A percentile compares a stretch with the other conserved stretches of the same genome.
These are phyloP conservation scores for Tolypocladium pustulatum DNA, from an alignment of 2,329 filamentous ascomycete genomes.

Conservation along the genomic window DNA sequence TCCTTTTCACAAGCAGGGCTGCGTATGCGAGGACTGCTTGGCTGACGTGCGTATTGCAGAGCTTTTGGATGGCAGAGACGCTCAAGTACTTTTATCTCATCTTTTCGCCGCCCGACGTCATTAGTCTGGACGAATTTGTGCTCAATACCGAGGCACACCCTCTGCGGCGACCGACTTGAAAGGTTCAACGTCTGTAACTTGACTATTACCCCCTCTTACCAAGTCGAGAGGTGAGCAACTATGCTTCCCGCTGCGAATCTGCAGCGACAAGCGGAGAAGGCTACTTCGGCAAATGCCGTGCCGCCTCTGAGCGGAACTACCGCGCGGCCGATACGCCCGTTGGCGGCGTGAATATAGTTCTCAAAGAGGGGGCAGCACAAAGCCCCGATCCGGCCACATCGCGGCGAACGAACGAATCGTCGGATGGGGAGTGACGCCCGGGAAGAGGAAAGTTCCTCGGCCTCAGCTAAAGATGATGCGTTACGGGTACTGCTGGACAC, in stretches of 20 bases:
- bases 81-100: conserved; percentile 68
- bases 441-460: too few species aligned
- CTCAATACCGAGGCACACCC: conserved; percentile 37
- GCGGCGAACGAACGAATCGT: not conserved
- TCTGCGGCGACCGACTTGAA: conserved; percentile 2
- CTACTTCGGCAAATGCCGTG: not conserved
- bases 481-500: not conserved
- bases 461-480: not conserved
- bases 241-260: not conserved
- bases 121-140: conserved; percentile 60
- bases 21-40: not conserved
- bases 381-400: not conserved
- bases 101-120: conserved; percentile 52
- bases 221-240: not conserved
- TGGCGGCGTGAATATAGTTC: not conserved
- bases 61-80: conserved; percentile 64
- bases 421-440: not conserved
- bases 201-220: not conserved
- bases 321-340: not conserved
- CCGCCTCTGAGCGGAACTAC: not conserved
- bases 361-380: not conserved
- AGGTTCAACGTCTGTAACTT: not conserved
- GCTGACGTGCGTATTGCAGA: conserved; percentile 29
- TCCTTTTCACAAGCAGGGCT: too few species aligned
- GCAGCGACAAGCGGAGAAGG: not conserved